Evolutionary conservation across 1,284 basidiomycete species (phyloP), one percentile per base, ranked within the genome.

Genomic region (Apiotrichum mycotoxinovorans): DNA sequence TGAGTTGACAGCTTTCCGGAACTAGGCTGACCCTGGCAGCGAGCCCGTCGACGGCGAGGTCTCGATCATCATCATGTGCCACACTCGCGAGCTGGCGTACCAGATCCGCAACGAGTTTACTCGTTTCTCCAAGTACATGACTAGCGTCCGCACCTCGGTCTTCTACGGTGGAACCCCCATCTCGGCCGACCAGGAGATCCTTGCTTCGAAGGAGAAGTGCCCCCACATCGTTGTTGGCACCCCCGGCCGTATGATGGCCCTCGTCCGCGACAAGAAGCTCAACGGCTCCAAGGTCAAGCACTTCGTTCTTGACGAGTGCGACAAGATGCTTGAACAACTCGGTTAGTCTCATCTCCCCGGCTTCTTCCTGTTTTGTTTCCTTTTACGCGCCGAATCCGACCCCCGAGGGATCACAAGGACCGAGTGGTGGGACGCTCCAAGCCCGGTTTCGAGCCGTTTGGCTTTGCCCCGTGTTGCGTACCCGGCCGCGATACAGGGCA

Each of bases 321-420:
- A 99, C 85, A 99, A 99, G 86, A 98, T 99, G 91, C 87, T 99
- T 77, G 96, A 99, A 85, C 89, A 94, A 86, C 92, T 99, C 82
- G 94, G 93, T 97, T 88, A 95, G 93, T 96, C 53, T 56, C 33
- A 62, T 45, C 49, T 35, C 49, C 48, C 48, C 50, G 42, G 51
- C 52, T 45, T 41, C 43, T 50, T 48, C 30, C 58, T 33, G 37
- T 47, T 57, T 52, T 54, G 25, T 56, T 44, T 35, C 50, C 38
- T 41, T 45, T 56, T 25, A 23, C 41, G 33, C 20, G 15, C 22
- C 18, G n/a, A 44, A 18, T 9, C 38, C 49, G 35, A 27, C 42
- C n/a, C 35, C 43, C 55, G 55, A 56, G 55, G 50, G 44, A 51
- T 35, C 40, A 41, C n/a, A 37, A n/a, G 40, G n/a, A 41, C 40